Evolutionary conservation across 2,329 filamentous ascomycete species (phyloP), one percentile per base, ranked within the genome.

Genomic region (Hymenoscyphus repandus): DNA sequence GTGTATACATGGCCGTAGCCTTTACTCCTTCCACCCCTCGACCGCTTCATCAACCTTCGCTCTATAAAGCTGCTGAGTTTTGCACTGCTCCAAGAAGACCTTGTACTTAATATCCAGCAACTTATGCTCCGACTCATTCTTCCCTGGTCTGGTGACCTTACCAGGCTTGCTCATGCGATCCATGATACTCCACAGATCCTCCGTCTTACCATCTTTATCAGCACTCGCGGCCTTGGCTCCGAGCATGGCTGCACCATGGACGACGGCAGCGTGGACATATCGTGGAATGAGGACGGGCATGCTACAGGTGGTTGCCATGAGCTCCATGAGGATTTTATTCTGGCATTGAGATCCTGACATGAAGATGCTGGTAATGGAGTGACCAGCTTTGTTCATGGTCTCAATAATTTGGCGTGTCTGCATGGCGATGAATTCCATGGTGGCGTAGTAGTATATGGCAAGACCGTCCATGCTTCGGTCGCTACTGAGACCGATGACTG

Each of bases 311-410:
- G 91, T 93, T 12, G 93, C 90, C 62, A 99, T 86, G 13, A 99
- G 81, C 51, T 83, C 79, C 85, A 99, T 96, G 49, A 99, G 77
- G 53, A 97, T 82, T 32, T 86, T 82, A 70, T 99, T 99, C 71
- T 96, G 91, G 75, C 93, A 99, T 69, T 97, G 93, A 10, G 89
- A 95, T 54, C 93, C 93, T 4, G 90, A 96, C 93, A 99, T 97
- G 80, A 97, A 99, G 70, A 99, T 96, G 57, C 86, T 92, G 45
- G 79, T 83, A 68, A 99, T 91, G 60, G 80, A 75, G 72, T 99
- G 93, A 9, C 93, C 93, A 1, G 90, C 77, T 42, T 79, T 75
- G 75, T 97, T 99, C 91, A 99, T 96, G 33, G 86, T 80, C 64
- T 95, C 86, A 57, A 99, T 80, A 63, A 99, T 99, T 70, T 99